These are phyloP conservation scores for Saturnispora sekii DNA, from an alignment of 805 yeast species.

Conservation along the genomic window DNA sequence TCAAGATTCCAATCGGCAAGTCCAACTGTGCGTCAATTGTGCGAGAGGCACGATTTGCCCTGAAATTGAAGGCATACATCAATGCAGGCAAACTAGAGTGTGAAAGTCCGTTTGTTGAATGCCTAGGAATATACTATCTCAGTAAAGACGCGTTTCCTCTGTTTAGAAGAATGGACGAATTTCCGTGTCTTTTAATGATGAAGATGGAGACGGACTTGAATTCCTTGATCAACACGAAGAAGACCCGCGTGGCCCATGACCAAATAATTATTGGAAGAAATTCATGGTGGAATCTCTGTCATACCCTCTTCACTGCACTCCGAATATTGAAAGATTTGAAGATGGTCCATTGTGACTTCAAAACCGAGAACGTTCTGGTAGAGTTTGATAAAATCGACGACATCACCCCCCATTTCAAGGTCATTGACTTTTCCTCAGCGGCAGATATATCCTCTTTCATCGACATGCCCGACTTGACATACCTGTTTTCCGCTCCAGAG, in stretches of 20 bases:
- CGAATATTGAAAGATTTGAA: conserved; percentile 19
- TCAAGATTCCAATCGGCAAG: conserved; percentile 23
- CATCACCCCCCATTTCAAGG: conserved; percentile 27
- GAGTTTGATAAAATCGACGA: conserved; percentile 17
- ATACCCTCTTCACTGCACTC: conserved; percentile 21
- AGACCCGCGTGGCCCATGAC: conserved; percentile 3
- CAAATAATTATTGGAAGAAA: conserved; percentile 17
- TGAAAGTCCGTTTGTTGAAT: conserved; percentile 20
- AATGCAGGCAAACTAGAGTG: conserved; percentile 10
- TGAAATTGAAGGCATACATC: conserved; percentile 15
- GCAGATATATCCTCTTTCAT: conserved; percentile 14
- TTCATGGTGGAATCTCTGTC: conserved; percentile 28
- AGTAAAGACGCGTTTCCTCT: conserved; percentile 18
- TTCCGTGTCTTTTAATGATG: conserved; percentile 24
- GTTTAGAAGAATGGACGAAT: conserved; percentile 17
- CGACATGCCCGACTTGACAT: conserved; percentile 26
- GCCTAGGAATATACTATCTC: conserved; percentile 23
- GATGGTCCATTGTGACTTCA: conserved; percentile 39
- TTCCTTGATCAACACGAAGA: conserved; percentile 13
- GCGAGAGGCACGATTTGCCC: conserved; percentile 20
- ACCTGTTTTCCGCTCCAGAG: conserved; percentile 41
- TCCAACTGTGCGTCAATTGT: conserved; percentile 20
- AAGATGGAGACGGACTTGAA: conserved; percentile 23
- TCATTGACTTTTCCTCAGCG: conserved; percentile 42
- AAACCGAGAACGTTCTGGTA: conserved; percentile 36